Evolutionary conservation across 805 yeast species (phyloP).

Genomic region (Ogataea populi-albae): DNA sequence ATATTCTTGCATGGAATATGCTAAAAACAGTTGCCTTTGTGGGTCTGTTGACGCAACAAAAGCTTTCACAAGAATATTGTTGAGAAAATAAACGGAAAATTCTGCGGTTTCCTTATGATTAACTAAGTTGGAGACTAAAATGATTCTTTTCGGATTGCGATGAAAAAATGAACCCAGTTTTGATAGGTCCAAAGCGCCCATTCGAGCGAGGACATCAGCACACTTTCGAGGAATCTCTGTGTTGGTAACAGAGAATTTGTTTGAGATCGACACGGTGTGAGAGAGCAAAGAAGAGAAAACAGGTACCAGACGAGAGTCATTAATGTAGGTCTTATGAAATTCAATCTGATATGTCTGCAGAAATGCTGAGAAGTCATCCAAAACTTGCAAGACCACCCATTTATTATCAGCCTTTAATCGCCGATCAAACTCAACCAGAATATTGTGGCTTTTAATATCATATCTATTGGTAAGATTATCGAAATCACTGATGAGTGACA

Average conservation of each 20-base stretch:
- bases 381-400: constrained; percentile 69
- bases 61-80: constrained; percentile 70
- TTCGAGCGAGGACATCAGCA: constrained; percentile 65
- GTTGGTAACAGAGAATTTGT: constrained; percentile 49
- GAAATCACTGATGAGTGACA: constrained; percentile 44
- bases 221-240: constrained; percentile 54
- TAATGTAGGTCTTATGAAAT: constrained; percentile 44
- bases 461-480: constrained; percentile 20
- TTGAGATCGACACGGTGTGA: constrained; percentile 54
- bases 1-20: constrained; percentile 86
- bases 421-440: constrained; percentile 51
- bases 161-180: constrained; percentile 38
- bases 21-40: constrained; percentile 73
- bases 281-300: constrained; percentile 46
- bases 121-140: constrained; percentile 61
- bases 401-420: constrained; percentile 61
- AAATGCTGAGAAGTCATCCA: constrained; percentile 59
- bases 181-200: constrained; percentile 75
- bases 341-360: constrained; percentile 48
- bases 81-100: constrained; percentile 64
- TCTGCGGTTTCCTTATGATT: constrained; percentile 58
- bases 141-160: constrained; percentile 39
- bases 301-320: constrained; percentile 30
- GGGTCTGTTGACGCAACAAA: constrained; percentile 93
- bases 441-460: constrained; percentile 24